phyloP scores from a whole-genome alignment of 176 grass and related monocot genomes.

The Themeda triandra region DNA sequence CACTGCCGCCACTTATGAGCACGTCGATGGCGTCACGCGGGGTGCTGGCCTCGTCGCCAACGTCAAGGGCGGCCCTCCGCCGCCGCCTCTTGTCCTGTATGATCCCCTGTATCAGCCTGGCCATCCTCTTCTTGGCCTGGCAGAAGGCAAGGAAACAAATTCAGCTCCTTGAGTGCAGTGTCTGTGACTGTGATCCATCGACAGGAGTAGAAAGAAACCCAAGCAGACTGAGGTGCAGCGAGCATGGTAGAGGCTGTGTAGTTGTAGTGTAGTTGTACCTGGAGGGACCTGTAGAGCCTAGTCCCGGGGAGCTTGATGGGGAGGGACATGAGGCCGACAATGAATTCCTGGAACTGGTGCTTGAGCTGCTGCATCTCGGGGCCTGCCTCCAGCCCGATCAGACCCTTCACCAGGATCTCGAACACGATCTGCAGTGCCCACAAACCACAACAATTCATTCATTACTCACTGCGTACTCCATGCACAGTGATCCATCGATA shows the following conservation, averaged over 20 bases:
- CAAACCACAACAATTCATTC: neutral
- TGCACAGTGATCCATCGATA: neutral
- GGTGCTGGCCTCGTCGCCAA: neutral
- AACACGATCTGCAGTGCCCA: constrained; percentile 73
- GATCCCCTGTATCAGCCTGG: constrained; percentile 65
- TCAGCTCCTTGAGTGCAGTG: too few relatives aligned
- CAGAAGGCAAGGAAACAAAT: neutral
- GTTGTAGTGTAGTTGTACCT: constrained; percentile 35
- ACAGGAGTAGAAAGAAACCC: neutral
- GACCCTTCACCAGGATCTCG: constrained; percentile 74
- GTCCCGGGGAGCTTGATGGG: constrained; percentile 94
- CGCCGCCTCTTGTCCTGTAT: constrained; percentile 81
- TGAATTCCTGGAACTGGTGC: constrained; percentile 95
- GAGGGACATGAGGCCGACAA: constrained; percentile 89
- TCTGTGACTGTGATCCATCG: neutral
- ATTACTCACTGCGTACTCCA: neutral
- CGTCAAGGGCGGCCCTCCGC: neutral
- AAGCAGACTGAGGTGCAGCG: too few relatives aligned
- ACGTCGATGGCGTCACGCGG: constrained; percentile 67
- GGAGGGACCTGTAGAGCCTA: constrained; percentile 77
- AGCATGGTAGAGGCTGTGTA: neutral
- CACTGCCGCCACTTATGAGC: constrained; percentile 54
- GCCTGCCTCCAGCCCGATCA: constrained; percentile 86
- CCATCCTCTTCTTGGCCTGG: constrained; percentile 98
- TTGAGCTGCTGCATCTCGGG: constrained; percentile 85